Base-by-base conservation (phyloP, 768 basidiomycete genomes). In the Kwoniella sp. region DNA sequence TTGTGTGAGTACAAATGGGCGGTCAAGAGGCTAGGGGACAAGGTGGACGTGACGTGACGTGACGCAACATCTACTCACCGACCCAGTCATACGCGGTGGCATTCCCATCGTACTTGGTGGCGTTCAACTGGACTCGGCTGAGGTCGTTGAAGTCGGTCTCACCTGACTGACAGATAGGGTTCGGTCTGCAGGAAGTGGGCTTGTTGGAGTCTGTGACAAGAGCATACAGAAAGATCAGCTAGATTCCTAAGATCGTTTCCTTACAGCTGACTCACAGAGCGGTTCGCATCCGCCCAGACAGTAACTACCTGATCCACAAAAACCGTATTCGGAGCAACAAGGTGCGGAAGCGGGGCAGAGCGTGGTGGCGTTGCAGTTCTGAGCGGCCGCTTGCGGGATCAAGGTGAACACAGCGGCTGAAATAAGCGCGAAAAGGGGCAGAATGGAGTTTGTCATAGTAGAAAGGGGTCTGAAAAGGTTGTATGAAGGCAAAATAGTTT, bases 231-330 rank as follows among this genome's bases (percentile, higher is more conserved):
- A 17, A 23, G 23, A 15, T 37, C 3, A 58, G 37, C 31, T 0
- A 29, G 30, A 25, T 31, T 5, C 5, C 20, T 7, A 7, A 7
- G 20, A 48, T 7, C 4, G 17, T 48, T 5, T 4, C 15, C 47
- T 51, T 22, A 3, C 47, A 37, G 11, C 15, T 22, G 17, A 70
- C 61, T 28, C 29, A 65, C 83, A 81, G 30, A 91, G 83, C 22
- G 92, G 90, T 73, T 93, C 87, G 82, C 92, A 93, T n/a, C 92
- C 92, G 53, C 90, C 90, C 34, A 91, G 82, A 76, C 91, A 92
- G 78, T 87, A 92, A 8, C 65, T 72, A 50, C 82, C 82, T 37
- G 73, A 73, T 20, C 86, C 86, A 69, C 86, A 87, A 72, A 83
- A 87, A 9, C 86, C 86, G 62, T 84, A 87, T 73, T 85, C 83